Conservation (phyloP, 202 grass and related monocot genomes). For the Saccharum hybrid region DNA sequence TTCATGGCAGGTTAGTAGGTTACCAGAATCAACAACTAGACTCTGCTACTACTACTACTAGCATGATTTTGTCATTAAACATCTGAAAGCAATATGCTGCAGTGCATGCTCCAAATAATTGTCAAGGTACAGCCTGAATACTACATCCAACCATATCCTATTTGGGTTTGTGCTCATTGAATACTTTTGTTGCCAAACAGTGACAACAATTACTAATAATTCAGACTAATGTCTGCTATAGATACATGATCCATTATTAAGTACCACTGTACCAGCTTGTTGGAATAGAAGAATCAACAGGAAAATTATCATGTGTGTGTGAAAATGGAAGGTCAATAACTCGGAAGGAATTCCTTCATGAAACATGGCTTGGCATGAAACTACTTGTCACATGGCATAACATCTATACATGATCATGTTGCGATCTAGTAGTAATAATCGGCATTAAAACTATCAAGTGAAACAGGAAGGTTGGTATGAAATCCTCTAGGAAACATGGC, state of each 20-base stretch:
- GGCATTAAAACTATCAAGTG: background rate
- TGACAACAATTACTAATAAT: background rate
- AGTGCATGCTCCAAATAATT: background rate
- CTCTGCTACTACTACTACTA: background rate
- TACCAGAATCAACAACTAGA: background rate
- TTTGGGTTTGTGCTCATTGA: background rate
- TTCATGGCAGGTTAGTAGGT: background rate
- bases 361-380: slow-evolving; percentile 5
- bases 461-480: background rate
- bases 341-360: background rate
- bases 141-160: slow-evolving; percentile 16
- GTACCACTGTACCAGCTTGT: background rate
- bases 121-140: background rate
- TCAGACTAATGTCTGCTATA: background rate
- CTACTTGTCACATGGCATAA: background rate
- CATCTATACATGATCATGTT: background rate
- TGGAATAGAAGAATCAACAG: background rate
- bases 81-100: slow-evolving; percentile 15
- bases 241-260: background rate
- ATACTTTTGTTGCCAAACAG: background rate
- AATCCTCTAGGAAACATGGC: background rate
- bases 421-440: background rate
- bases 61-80: background rate
- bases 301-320: background rate
- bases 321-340: background rate